Percentiles rank a stretch among this genome's conserved stretches.
These are phyloP conservation scores for Microbotryum saponariae DNA, from an alignment of 1,284 basidiomycete species.

Conservation along the genomic window DNA sequence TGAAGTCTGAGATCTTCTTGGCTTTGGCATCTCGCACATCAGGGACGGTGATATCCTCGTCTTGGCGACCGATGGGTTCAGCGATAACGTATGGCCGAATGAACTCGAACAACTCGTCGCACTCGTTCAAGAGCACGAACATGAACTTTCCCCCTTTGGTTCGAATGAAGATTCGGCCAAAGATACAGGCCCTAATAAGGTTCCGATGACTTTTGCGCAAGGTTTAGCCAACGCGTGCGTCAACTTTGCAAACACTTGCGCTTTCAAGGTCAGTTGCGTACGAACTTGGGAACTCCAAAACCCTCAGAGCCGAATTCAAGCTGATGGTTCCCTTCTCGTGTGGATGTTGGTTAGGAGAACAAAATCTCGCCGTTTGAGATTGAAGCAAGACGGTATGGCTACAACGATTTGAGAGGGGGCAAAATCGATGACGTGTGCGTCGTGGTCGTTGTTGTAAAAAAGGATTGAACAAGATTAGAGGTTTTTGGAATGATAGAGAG, in stretches of 20 bases:
- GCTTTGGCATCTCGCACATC: constrained; percentile 35
- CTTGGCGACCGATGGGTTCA: constrained; percentile 69
- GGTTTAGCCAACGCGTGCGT: constrained; percentile 62
- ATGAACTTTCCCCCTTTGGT: constrained; percentile 8
- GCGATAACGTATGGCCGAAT: constrained; percentile 72
- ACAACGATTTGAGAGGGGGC: constrained; percentile 43
- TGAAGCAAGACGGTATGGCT: constrained; percentile 37
- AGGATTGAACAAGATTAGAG: too few relatives aligned
- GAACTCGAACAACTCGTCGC: constrained; percentile 63
- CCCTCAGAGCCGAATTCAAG: constrained; percentile 29
- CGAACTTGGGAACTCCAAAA: neutral
- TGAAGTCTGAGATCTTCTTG: neutral
- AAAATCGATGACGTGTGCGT: constrained; percentile 43
- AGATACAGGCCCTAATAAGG: constrained; percentile 30
- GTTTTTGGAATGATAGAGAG: too few relatives aligned
- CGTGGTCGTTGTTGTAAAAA: too few relatives aligned
- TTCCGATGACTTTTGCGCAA: constrained; percentile 49
- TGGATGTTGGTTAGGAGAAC: constrained; percentile 43
- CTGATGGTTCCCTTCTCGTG: constrained; percentile 33
- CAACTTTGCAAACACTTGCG: constrained; percentile 59
- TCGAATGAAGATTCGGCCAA: constrained; percentile 2
- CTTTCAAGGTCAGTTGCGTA: constrained; percentile 46
- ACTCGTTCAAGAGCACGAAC: constrained; percentile 50
- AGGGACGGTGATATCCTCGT: constrained; percentile 38
- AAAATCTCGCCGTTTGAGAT: constrained; percentile 53